Conservation (phyloP, 805 yeast species). For the Pichia membranifaciens region DNA sequence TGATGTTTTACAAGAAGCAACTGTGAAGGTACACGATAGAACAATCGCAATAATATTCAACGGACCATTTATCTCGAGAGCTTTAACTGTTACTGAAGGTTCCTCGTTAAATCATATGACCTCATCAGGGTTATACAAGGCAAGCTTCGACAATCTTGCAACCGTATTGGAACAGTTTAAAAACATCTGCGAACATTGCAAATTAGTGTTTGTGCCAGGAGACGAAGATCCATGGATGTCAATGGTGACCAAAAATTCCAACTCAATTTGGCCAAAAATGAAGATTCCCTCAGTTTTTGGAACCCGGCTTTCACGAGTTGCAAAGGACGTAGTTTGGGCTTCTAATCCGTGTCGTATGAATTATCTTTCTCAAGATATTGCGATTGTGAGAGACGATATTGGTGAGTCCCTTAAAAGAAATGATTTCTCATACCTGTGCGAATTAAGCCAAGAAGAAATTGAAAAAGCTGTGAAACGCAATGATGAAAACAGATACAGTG, state of each 20-base stretch:
- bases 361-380: constrained; percentile 80
- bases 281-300: constrained; percentile 70
- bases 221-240: constrained; percentile 92
- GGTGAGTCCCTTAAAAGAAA: constrained; percentile 67
- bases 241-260: constrained; percentile 55
- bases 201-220: constrained; percentile 78
- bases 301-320: constrained; percentile 55
- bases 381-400: constrained; percentile 65
- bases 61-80: constrained; percentile 72
- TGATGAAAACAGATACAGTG: constrained; percentile 3
- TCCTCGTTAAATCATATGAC: constrained; percentile 44
- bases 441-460: constrained; percentile 18
- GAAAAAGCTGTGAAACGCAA: constrained; percentile 11
- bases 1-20: constrained; percentile 1
- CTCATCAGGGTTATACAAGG: constrained; percentile 52
- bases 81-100: constrained; percentile 52
- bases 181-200: constrained; percentile 42
- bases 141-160: constrained; percentile 70
- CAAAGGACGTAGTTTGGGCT: constrained; percentile 46
- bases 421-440: constrained; percentile 47
- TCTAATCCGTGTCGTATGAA: constrained; percentile 77
- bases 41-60: constrained; percentile 55
- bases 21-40: constrained; percentile 11
- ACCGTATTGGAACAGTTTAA: constrained; percentile 56
- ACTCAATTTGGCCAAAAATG: constrained; percentile 63